These are phyloP conservation scores for Glebionis coronaria DNA, from an alignment of 129 eudicot genomes.

Conservation along the genomic window DNA sequence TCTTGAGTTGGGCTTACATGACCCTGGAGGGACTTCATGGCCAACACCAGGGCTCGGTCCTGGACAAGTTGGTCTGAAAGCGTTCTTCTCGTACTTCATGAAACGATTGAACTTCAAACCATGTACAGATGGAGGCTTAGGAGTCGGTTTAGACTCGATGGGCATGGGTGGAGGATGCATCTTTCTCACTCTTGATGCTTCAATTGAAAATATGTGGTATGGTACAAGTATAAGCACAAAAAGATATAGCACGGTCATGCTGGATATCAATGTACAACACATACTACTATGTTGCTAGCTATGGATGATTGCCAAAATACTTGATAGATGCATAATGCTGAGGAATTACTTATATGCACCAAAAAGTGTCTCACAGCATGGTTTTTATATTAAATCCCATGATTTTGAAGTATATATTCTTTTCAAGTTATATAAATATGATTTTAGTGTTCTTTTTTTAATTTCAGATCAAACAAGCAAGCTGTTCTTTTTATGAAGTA, in stretches of 20 bases:
- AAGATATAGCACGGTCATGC: slow-evolving; percentile 10
- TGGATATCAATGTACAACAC: neutral
- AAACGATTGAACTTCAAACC: slow-evolving; percentile 13
- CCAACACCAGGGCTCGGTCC: slow-evolving; percentile 47
- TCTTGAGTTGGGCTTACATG: neutral
- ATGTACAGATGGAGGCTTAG: neutral
- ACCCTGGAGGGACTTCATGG: slow-evolving; percentile 30
- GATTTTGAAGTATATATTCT: neutral
- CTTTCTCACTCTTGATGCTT: slow-evolving; percentile 15
- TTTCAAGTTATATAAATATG: neutral
- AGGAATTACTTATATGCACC: neutral
- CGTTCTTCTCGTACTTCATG: slow-evolving; percentile 22
- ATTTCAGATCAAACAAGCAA: neutral
- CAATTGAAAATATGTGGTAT: neutral
- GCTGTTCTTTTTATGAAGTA: neutral
- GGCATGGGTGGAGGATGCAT: slow-evolving; percentile 6
- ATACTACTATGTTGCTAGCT: neutral
- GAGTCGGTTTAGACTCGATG: neutral
- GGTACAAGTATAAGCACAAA: slow-evolving; percentile 12
- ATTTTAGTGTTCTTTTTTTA: neutral
- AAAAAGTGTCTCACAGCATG: neutral
- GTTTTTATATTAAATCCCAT: neutral
- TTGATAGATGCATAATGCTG: too few species aligned
- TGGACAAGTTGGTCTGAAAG: slow-evolving; percentile 41
- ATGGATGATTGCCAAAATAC: too few species aligned